Conservation (phyloP, 169 alveolate species). For the Plasmodium knowlesi region DNA sequence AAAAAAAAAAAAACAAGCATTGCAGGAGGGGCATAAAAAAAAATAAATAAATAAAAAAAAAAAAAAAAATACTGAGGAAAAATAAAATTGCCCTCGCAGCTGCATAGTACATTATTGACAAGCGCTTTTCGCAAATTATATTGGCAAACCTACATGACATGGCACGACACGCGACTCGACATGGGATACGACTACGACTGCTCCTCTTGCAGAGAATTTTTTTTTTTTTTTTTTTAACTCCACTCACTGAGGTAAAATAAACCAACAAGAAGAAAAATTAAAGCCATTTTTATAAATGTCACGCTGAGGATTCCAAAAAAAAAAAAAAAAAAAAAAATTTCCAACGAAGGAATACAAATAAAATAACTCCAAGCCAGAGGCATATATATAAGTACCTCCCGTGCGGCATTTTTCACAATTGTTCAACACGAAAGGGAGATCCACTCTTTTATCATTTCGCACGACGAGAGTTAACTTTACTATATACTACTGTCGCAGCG, state of each 20-base stretch:
- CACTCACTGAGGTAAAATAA: background rate
- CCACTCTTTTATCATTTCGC: background rate
- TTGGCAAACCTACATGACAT: background rate
- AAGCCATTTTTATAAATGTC: background rate
- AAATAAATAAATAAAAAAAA: too few relatives aligned
- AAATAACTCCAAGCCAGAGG: background rate
- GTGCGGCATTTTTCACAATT: background rate
- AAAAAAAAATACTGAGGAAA: background rate
- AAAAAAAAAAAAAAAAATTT: constrained; percentile 3
- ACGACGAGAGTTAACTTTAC: background rate
- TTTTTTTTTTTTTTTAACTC: too few relatives aligned
- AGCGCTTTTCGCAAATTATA: background rate
- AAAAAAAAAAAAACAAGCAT: background rate
- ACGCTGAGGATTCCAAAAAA: background rate
- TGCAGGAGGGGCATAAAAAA: background rate
- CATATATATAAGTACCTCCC: background rate
- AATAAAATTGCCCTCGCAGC: background rate
- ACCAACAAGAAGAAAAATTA: background rate
- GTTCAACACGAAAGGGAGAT: background rate
- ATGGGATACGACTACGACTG: background rate
- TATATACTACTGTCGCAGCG: background rate
- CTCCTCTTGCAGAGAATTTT: background rate
- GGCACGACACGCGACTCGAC: background rate
- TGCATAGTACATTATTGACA: background rate
- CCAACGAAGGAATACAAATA: background rate